These are phyloP conservation scores for Phytopythium vexans DNA, from an alignment of 352 stramenopile genomes.

Conservation along the genomic window DNA sequence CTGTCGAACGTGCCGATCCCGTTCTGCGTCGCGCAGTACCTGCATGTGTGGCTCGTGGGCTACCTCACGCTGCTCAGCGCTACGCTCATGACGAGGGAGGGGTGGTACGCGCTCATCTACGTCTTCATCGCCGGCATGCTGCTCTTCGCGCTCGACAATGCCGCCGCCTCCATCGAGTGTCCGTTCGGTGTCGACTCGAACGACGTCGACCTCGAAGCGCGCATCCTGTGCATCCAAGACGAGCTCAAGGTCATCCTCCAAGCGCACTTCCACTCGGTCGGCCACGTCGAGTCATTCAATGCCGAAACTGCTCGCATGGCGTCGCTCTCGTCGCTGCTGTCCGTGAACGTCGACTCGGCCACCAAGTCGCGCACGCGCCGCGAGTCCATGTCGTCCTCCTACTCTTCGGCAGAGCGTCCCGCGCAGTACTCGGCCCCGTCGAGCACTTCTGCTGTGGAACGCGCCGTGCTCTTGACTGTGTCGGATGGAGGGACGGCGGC, in stretches of 20 bases:
- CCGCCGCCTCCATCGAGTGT: slow-evolving; percentile 49
- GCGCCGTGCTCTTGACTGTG: slow-evolving; percentile 32
- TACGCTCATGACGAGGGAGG: slow-evolving; percentile 11
- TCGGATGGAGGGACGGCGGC: slow-evolving; percentile 28
- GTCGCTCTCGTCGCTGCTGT: slow-evolving; percentile 40
- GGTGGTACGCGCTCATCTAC: slow-evolving; percentile 23
- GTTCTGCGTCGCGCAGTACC: slow-evolving; percentile 43
- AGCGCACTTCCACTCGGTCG: slow-evolving; percentile 45
- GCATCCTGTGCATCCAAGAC: slow-evolving; percentile 47
- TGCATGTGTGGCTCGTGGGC: slow-evolving; percentile 33
- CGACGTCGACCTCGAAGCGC: slow-evolving; percentile 37
- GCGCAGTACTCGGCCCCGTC: slow-evolving; percentile 28
- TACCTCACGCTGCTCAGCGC: slow-evolving; percentile 40
- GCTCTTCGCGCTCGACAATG: slow-evolving; percentile 45
- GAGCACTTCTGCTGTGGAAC: slow-evolving; percentile 31
- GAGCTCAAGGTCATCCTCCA: slow-evolving; percentile 52
- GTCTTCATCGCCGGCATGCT: slow-evolving; percentile 35
- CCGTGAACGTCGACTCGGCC: slow-evolving; percentile 25
- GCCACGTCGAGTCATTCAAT: slow-evolving; percentile 35
- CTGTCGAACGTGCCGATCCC: slow-evolving; percentile 41
- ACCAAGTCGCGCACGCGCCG: slow-evolving; percentile 23
- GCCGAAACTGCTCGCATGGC: slow-evolving; percentile 37
- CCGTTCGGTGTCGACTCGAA: slow-evolving; percentile 36
- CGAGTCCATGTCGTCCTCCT: slow-evolving; percentile 39
- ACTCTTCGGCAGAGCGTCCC: slow-evolving; percentile 38